phyloP scores from a whole-genome alignment of 106 monocot species.

The Acorus calamus region DNA sequence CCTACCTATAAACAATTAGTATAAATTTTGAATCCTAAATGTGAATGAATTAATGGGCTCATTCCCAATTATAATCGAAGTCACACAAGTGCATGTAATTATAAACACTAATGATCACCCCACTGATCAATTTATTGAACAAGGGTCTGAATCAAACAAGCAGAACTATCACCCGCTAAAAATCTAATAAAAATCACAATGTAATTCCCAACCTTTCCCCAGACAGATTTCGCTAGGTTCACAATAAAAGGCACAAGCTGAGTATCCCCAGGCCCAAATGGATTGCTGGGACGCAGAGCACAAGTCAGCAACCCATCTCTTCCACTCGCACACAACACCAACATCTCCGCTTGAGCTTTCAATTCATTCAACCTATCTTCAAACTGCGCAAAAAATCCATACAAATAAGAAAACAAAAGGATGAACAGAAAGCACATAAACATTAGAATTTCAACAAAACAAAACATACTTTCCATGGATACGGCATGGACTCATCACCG shows the following conservation, averaged over 20 bases:
- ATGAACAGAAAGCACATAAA: background rate
- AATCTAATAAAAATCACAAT: too few relatives aligned
- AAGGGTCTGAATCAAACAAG: too few relatives aligned
- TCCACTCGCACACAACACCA: conserved; percentile 50
- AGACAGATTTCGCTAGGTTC: conserved; percentile 28
- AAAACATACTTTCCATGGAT: conserved; percentile 54
- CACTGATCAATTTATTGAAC: too few relatives aligned
- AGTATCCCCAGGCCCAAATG: conserved; percentile 75
- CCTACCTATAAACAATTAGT: too few relatives aligned
- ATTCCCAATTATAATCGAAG: too few relatives aligned
- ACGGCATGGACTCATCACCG: conserved; percentile 50
- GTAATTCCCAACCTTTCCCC: conserved; percentile 36
- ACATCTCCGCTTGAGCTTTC: conserved; percentile 64
- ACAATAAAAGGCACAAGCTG: conserved; percentile 48
- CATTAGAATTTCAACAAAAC: background rate
- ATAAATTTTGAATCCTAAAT: too few relatives aligned
- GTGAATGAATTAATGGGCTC: too few relatives aligned
- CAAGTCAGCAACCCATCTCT: conserved; percentile 59
- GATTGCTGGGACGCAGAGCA: conserved; percentile 52
- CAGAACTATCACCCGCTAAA: too few relatives aligned
- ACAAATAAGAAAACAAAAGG: background rate
- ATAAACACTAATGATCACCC: too few relatives aligned
- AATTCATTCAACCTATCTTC: conserved; percentile 43
- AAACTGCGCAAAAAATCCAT: conserved; percentile 29
- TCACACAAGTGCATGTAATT: too few relatives aligned